Evolutionary conservation across 176 grass and related monocot genomes (phyloP), one percentile per base, ranked within the genome.

Genomic region (Eremochloa ophiuroides): DNA sequence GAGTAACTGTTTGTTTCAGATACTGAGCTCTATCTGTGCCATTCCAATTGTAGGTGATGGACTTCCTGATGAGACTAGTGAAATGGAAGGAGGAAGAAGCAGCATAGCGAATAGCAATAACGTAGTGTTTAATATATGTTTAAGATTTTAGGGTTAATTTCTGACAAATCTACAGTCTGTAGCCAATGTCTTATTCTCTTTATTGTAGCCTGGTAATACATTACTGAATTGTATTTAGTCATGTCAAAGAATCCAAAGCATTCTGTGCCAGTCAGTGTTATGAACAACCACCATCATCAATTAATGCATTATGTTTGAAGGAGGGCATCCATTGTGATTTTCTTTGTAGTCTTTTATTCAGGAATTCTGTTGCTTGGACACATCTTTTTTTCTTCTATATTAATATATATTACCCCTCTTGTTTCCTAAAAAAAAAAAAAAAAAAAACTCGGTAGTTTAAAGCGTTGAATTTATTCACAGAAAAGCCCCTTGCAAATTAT

Each of bases 61-160:
- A 87, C 28, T 89, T 85, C 72, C 48, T 85, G 20, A 85, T 73
- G 10, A 80, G 42, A 69, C 25, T 89, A 48, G 78, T 89, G 7
- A 85, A 75, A 77, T 85, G 87, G 87, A 89, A 82, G 78, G 65
- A 83, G 9, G 73, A 60, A 35, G 84, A 86, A 86, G 84, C 66
- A 80, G 77, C 61, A 59, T 75, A 28, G 28, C 7, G 11, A 80
- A 25, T 51, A 73, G 29, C 60, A 66, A 67, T 56, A 13, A 73
- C 73, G n/a, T 65, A 80, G 84, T n/a, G 35, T 13, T 30, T 56
- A 74, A 42, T 15, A 25, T 44, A 1, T 86, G 23, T 66, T 16
- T 20, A 22, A 67, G 38, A 33, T 56, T 35, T 43, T 75, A 74
- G 31, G 31, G 44, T 46, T 58, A 78, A 67, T 25, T 25, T 86